A percentile compares a stretch with the other conserved stretches of the same genome.
Evolutionary conservation across 441 rosid species (phyloP).

Genomic region (Melastoma candidum): DNA sequence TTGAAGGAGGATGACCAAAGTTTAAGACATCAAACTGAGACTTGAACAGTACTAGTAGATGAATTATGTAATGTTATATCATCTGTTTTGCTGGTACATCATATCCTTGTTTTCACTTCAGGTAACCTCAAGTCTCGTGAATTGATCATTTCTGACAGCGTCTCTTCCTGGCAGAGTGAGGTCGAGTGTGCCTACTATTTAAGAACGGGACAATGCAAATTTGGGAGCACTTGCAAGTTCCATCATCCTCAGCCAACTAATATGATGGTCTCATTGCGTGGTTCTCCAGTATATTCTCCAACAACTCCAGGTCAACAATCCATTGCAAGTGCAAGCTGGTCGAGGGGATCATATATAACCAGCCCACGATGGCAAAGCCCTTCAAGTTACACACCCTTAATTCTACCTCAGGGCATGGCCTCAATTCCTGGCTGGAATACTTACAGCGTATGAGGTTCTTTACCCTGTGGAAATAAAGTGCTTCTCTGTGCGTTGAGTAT

Average conservation of each 20-base stretch:
- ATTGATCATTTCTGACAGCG: too few species aligned
- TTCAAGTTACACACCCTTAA: constrained; percentile 67
- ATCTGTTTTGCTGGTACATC: too few species aligned
- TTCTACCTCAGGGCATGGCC: constrained; percentile 87
- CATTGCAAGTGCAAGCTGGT: constrained; percentile 40
- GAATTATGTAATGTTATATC: too few species aligned
- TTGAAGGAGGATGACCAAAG: too few species aligned
- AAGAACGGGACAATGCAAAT: constrained; percentile 80
- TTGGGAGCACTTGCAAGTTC: constrained; percentile 88
- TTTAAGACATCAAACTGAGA: too few species aligned
- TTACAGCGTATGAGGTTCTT: constrained; percentile 58
- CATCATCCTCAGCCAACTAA: constrained; percentile 93
- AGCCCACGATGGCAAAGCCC: constrained; percentile 99
- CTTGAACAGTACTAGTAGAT: too few species aligned
- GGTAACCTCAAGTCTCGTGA: too few species aligned
- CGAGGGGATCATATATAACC: constrained; percentile 80
- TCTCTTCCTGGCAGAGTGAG: constrained; percentile 51
- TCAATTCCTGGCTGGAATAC: constrained; percentile 95
- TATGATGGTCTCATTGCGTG: constrained; percentile 69
- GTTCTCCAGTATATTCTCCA: constrained; percentile 71
- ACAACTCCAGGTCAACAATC: too few species aligned
- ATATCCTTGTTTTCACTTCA: too few species aligned
- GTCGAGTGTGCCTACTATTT: neutral
- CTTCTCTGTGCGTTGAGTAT: constrained; percentile 1
- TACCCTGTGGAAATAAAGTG: constrained; percentile 9